phyloP scores from a whole-genome alignment of 305 asterid species.

The Caryopteris hybrid region DNA sequence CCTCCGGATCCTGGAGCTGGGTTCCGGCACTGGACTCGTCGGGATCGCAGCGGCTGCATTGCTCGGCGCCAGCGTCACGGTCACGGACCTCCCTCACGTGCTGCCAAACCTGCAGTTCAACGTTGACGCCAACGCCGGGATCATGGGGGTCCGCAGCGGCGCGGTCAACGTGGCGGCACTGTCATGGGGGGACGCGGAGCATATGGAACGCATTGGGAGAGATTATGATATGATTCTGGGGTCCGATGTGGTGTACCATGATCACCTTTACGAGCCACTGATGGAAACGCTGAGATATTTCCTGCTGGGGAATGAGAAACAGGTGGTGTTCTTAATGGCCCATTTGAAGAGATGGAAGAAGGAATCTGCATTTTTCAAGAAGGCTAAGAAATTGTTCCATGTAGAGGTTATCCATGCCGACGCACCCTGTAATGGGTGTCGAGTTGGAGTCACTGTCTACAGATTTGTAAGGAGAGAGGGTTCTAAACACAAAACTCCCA shows the following conservation, averaged over 20 bases:
- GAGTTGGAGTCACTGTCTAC: conserved; percentile 72
- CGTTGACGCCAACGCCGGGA: conserved; percentile 45
- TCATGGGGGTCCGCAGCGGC: conserved; percentile 40
- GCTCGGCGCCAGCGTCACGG: conserved; percentile 66
- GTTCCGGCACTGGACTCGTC: conserved; percentile 86
- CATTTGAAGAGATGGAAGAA: conserved; percentile 81
- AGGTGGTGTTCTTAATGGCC: conserved; percentile 55
- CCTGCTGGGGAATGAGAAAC: conserved; percentile 34
- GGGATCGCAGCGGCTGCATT: conserved; percentile 87
- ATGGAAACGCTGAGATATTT: conserved; percentile 45
- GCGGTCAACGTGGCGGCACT: conserved; percentile 46
- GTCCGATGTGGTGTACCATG: conserved; percentile 73
- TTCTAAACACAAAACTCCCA: neutral
- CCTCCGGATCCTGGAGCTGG: conserved; percentile 76
- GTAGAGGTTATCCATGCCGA: conserved; percentile 45
- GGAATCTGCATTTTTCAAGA: conserved; percentile 59
- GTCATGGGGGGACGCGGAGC: conserved; percentile 58
- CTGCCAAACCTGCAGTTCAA: conserved; percentile 63
- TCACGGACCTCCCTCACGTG: conserved; percentile 84
- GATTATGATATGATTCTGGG: conserved; percentile 65
- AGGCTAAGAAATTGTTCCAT: conserved; percentile 53
- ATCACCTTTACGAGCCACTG: conserved; percentile 59
- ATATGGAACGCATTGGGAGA: conserved; percentile 55
- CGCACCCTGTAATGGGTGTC: conserved; percentile 44
- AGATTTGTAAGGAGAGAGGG: conserved; percentile 35